phyloP scores from a whole-genome alignment of 2,329 filamentous ascomycete genomes.

The Colletotrichum orchidophilum region DNA sequence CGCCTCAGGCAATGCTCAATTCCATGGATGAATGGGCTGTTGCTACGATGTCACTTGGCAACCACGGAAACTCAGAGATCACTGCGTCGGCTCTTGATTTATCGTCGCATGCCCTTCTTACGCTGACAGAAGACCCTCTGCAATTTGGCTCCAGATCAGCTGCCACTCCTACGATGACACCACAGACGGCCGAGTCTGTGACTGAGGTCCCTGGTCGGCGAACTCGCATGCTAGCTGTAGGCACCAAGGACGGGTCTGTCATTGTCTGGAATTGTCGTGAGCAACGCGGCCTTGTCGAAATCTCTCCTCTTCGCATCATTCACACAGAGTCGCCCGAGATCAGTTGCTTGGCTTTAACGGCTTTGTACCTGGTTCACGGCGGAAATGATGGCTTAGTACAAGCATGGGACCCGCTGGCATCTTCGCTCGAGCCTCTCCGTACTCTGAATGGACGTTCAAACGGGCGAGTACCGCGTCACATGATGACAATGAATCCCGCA shows the following conservation, averaged over 20 bases:
- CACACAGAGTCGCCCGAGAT: conserved; percentile 91
- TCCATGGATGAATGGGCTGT: conserved; percentile 32
- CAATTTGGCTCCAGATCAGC: conserved; percentile 57
- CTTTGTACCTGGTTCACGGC: conserved; percentile 89
- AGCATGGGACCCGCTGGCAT: conserved; percentile 95
- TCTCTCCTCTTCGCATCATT: conserved; percentile 81
- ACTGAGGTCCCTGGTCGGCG: conserved; percentile 84
- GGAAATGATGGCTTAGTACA: conserved; percentile 96
- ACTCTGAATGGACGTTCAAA: conserved; percentile 89
- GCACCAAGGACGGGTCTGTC: conserved; percentile 81
- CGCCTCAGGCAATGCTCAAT: conserved; percentile 20
- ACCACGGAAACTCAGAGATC: conserved; percentile 67
- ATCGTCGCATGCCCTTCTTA: conserved; percentile 77
- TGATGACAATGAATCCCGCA: conserved; percentile 62
- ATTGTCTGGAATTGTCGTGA: conserved; percentile 88
- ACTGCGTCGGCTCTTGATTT: conserved; percentile 77
- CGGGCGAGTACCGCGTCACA: conserved; percentile 80
- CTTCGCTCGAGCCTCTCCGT: conserved; percentile 78
- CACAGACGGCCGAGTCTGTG: conserved; percentile 39
- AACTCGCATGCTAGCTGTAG: conserved; percentile 81
- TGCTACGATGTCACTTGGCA: conserved; percentile 10
- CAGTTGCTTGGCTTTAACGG: conserved; percentile 82
- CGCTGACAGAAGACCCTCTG: conserved; percentile 81
- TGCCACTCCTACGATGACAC: conserved; percentile 55
- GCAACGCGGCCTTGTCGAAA: conserved; percentile 64